Percentiles rank a stretch among this genome's conserved stretches.
Evolutionary conservation across 2,329 filamentous ascomycete genomes (phyloP).

Genomic region (Lizonia empirigonia): DNA sequence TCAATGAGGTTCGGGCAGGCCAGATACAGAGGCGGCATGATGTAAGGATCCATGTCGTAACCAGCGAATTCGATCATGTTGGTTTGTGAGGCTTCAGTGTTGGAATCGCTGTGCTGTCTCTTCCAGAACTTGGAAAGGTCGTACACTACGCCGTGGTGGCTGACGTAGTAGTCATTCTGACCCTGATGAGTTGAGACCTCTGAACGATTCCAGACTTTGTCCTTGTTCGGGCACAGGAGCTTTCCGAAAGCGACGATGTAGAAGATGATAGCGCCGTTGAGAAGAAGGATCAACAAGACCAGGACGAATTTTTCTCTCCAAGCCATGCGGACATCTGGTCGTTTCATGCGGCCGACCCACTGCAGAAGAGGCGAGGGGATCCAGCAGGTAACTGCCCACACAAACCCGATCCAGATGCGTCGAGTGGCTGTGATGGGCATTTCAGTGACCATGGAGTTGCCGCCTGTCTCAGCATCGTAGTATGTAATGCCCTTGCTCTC

Average conservation of each 20-base stretch:
- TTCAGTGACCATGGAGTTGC: slow-evolving; percentile 76
- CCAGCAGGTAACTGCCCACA: slow-evolving; percentile 91
- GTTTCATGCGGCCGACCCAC: slow-evolving; percentile 91
- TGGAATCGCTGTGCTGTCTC: slow-evolving; percentile 78
- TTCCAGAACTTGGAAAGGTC: slow-evolving; percentile 90
- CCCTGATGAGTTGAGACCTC: slow-evolving; percentile 75
- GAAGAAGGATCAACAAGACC: slow-evolving; percentile 75
- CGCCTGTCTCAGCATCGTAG: slow-evolving; percentile 81
- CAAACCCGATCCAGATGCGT: slow-evolving; percentile 78
- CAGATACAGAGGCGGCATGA: slow-evolving; percentile 74
- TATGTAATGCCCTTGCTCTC: slow-evolving; percentile 56
- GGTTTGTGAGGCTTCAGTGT: slow-evolving; percentile 62
- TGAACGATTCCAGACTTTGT: slow-evolving; percentile 81
- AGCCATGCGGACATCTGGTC: slow-evolving; percentile 93
- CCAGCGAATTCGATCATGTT: slow-evolving; percentile 82
- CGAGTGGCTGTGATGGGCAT: slow-evolving; percentile 67
- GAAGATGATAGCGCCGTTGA: slow-evolving; percentile 85
- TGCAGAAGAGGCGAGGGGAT: slow-evolving; percentile 84
- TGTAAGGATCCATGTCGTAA: slow-evolving; percentile 80
- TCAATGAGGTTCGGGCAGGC: slow-evolving; percentile 77
- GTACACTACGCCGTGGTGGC: slow-evolving; percentile 86
- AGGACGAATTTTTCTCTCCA: slow-evolving; percentile 96
- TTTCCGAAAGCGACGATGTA: slow-evolving; percentile 88
- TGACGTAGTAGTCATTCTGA: slow-evolving; percentile 82
- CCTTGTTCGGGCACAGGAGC: slow-evolving; percentile 84